phyloP scores from a whole-genome alignment of 306 rosid species.

The Vigna radiata region DNA sequence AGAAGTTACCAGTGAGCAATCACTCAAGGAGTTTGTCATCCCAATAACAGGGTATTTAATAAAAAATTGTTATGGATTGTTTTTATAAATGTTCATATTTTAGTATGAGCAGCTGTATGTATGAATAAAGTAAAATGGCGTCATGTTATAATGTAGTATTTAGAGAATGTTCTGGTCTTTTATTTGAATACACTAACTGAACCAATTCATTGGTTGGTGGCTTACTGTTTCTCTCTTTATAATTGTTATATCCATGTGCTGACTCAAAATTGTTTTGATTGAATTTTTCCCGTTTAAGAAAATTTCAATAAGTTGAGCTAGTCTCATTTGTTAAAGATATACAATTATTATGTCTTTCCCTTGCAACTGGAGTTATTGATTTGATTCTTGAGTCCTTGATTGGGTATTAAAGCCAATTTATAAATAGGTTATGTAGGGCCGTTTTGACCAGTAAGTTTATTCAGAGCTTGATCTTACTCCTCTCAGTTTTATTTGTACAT shows the following conservation, averaged over 20 bases:
- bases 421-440: background rate
- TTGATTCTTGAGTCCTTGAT: background rate
- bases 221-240: background rate
- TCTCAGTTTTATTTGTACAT: background rate
- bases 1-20: conserved; percentile 91
- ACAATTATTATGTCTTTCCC: conserved; percentile 7
- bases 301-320: background rate
- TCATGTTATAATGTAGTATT: background rate
- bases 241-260: background rate
- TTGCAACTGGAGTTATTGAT: background rate
- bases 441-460: conserved; percentile 1
- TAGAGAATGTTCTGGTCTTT: background rate
- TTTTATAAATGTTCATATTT: conserved; percentile 24
- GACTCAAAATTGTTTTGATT: conserved; percentile 7
- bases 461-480: background rate
- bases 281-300: background rate
- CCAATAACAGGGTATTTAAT: conserved; percentile 88
- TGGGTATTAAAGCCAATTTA: conserved; percentile 11
- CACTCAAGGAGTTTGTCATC: conserved; percentile 88
- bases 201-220: conserved; percentile 20
- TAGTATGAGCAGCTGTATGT: background rate
- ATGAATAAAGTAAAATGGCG: background rate
- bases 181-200: background rate
- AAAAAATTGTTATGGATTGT: conserved; percentile 23
- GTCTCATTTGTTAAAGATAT: background rate